A percentile compares a stretch with the other conserved stretches of the same genome.
These are phyloP conservation scores for Pleurostoma richardsiae DNA, from an alignment of 2,329 filamentous ascomycete species.

Conservation along the genomic window DNA sequence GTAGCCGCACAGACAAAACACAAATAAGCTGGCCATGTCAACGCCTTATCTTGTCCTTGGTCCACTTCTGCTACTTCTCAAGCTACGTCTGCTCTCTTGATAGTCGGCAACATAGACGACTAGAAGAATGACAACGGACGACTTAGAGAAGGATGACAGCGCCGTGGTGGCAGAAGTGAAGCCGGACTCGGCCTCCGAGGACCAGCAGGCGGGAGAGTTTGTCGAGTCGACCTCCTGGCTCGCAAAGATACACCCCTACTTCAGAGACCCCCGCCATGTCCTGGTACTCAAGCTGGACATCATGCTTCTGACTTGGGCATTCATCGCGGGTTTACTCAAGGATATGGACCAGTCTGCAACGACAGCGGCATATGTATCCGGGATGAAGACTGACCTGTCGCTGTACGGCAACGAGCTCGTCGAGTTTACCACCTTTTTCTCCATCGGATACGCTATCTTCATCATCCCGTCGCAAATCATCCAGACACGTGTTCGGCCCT, in stretches of 20 bases:
- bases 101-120: too few relatives aligned
- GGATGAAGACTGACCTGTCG: conserved; percentile 17
- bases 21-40: too few relatives aligned
- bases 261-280: conserved; percentile 23
- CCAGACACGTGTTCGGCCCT: conserved; percentile 11
- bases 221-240: conserved; percentile 6
- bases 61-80: too few relatives aligned
- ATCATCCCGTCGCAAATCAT: conserved; percentile 5
- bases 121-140: too few relatives aligned
- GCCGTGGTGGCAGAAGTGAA: too few relatives aligned
- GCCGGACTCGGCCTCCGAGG: neutral
- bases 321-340: conserved; percentile 28
- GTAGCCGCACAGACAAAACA: too few relatives aligned
- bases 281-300: conserved; percentile 27
- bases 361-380: conserved; percentile 29
- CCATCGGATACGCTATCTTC: conserved; percentile 3
- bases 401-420: conserved; percentile 4
- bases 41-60: too few relatives aligned
- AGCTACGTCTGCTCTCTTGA: too few relatives aligned
- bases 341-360: conserved; percentile 31
- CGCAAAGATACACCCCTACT: conserved; percentile 15
- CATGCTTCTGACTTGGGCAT: conserved; percentile 28
- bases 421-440: conserved; percentile 4
- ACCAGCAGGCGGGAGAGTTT: neutral
- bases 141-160: too few relatives aligned